Evolutionary conservation across 2,329 filamentous ascomycete genomes (phyloP), one percentile per base, ranked within the genome.

Genomic region (Zelopaecilomyces penicillatus): DNA sequence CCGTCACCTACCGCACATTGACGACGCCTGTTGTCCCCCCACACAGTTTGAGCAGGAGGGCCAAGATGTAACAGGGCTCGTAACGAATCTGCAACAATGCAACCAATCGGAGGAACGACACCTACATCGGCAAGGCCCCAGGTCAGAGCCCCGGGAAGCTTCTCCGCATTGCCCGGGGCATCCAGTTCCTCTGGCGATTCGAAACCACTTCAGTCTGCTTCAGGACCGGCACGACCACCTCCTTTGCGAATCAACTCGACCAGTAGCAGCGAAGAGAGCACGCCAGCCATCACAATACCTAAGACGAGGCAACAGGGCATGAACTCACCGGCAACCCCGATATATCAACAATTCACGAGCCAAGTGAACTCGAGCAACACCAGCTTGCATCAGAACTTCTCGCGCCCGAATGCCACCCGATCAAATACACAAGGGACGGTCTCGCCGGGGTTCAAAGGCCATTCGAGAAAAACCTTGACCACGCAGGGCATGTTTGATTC

Each of bases 401-500:
- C 77, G 27, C 71, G 78, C 11, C 76, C 78, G 35, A 70, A 65
- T 5, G 64, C 60, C 5, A 49, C 57, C 10, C 57, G 63, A 27
- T 46, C 56, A 39, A 53, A 53, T 40, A 51, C 59, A 40, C 56
- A 61, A 51, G 54, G 57, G 43, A 49, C 58, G 31, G 49, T 56
- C 26, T 55, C 59, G 45, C 65, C 58, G 41, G 51, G 53, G 44
- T 59, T 56, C 42, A 69, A 66, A 49, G 61, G 58, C 27, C 68
- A 84, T 71, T 65, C 76, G 60, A 64, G 82, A 65, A 82, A 81
- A 52, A 76, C 85, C 55, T 86, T 86, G 49, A 78, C 83, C 53
- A 85, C 78, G 6, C 84, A 86, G 60, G 86, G 86, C 56, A 78
- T 82, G 57, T 90, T 90, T 58, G 85, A 90, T 59, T 79, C 85